Evolutionary conservation across 2,329 filamentous ascomycete genomes (phyloP).

Genomic region (Ceratocystis harringtonii): DNA sequence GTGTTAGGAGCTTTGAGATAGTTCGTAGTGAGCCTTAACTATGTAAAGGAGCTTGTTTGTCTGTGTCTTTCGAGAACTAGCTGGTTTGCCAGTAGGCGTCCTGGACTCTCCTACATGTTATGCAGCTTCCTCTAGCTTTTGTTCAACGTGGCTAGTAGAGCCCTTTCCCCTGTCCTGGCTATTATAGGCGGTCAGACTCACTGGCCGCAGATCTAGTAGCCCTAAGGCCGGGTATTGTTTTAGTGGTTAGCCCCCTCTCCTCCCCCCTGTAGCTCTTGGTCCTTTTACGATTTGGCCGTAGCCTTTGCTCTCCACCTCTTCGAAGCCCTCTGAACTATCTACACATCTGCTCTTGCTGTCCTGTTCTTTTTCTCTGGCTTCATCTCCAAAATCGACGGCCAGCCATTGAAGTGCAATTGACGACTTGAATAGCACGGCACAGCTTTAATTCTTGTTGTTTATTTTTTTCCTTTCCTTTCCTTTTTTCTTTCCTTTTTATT

Average conservation of each 20-base stretch:
- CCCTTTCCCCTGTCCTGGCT: neutral
- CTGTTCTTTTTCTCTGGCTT: slow-evolving; percentile 3
- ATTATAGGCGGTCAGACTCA: neutral
- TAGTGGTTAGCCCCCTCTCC: neutral
- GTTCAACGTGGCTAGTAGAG: slow-evolving; percentile 10
- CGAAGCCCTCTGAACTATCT: neutral
- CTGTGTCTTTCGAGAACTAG: too few relatives aligned
- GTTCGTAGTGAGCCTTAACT: neutral
- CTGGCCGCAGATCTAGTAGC: neutral
- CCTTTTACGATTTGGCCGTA: neutral
- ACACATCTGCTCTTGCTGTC: neutral
- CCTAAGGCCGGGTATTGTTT: neutral
- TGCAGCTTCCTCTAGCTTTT: neutral
- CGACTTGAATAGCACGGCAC: slow-evolving; percentile 4
- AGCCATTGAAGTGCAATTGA: slow-evolving; percentile 10
- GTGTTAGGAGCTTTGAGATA: neutral
- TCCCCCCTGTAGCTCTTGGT: neutral
- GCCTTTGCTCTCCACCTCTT: neutral
- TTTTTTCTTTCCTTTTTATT: neutral
- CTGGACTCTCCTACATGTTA: too few relatives aligned
- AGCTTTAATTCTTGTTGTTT: slow-evolving; percentile 9
- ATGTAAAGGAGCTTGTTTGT: neutral
- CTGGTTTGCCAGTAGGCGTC: too few relatives aligned
- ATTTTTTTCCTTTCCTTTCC: neutral
- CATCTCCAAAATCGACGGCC: slow-evolving; percentile 4